Base-by-base conservation (phyloP, 192 early-diverging fungal genomes). In the Lobosporangium transversale region DNA sequence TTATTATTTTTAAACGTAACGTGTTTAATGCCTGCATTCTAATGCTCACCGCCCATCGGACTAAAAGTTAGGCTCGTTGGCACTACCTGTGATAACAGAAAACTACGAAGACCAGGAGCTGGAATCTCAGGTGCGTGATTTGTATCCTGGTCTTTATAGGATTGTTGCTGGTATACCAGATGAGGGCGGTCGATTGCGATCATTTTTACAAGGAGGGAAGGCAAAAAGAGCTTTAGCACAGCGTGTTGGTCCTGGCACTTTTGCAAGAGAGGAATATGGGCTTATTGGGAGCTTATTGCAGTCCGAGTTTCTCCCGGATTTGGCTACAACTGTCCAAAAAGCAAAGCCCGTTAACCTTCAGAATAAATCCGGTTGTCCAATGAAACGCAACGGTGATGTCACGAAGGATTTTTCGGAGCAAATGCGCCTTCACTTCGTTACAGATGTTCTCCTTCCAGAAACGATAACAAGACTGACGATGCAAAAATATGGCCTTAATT, bases 361-460 rank as follows among this genome's bases (percentile, higher is more conserved):
- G 55, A 40, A 23, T 21, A 27, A 3, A 29, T 21, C 11, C 18
- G 54, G 31, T 8, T 0, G 6, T 53, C 73, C 73, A 2, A 67
- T 76, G 64, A 67, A 66, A 20, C 51, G 50, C 0, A 37, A 50
- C 0, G 65, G 64, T 4, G 73, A 66, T 43, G 31, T 76, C 0
- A 67, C 73, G 1, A 10, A 37, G 30, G 35, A 26, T 18, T 76
- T 58, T 56, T 62, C 64, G 4, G 59, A 62, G 27, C 53, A 62
- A 24, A 49, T 62, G 59, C 58, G 73, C 0, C 53, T 67, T 1
- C 73, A 62, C n/a, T 76, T 76, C 54, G 64, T 76, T 2, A 57
- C 35, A 7, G 73, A 67, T 6, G 73, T 76, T 0, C 65, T 76
- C n/a, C 53, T 76, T 5, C 73, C 73, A 37, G 73, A 76, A 24